Evolutionary conservation across 2,329 filamentous ascomycete species (phyloP), one percentile per base, ranked within the genome.

Genomic region (Simplicillium sp.): DNA sequence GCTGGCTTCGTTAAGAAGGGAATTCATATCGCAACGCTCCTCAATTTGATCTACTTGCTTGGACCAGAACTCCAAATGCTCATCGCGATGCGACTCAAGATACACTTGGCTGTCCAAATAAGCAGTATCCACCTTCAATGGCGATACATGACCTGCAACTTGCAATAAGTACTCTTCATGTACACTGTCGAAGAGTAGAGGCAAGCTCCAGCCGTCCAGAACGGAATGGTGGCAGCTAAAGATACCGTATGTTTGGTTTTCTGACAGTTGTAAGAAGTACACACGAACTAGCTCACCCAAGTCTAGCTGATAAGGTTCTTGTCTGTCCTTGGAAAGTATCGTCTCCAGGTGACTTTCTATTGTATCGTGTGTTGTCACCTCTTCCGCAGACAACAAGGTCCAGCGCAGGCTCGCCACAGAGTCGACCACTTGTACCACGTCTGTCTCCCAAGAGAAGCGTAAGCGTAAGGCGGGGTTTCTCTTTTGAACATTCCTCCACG

Each of bases 141-240:
- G 20, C 5, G 20, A 25, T 9, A 5, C 20, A 25, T 25, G 20
- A 25, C 20, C 20, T 9, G 20, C 20, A 25, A 25, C 9, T 25
- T 25, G 20, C 20, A 25, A 25, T 9, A 38, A 28, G 15, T 38
- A 38, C 25, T 18, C 36, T 17, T 38, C 36, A 28, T 38, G 36
- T n/a, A 38, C 36, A 7, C 29, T 15, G 8, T 38, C 36, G 36
- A 38, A 38, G 11, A 38, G 36, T 4, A 38, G 25, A 4, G 36
- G 36, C 18, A 38, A 29, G 25, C 36, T 38, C 36, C 36, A 38
- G 15, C 36, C 36, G 14, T 38, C 36, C 36, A 38, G 15, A n/a
- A 38, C 28, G 12, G 36, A 17, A 16, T 38, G 36, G 9, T 38
- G 36, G 18, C 36, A 38, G 18, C 36, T 38, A 17, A 38, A 29